phyloP scores from a whole-genome alignment of 495 filamentous ascomycete species.

The Neurospora sp. region DNA sequence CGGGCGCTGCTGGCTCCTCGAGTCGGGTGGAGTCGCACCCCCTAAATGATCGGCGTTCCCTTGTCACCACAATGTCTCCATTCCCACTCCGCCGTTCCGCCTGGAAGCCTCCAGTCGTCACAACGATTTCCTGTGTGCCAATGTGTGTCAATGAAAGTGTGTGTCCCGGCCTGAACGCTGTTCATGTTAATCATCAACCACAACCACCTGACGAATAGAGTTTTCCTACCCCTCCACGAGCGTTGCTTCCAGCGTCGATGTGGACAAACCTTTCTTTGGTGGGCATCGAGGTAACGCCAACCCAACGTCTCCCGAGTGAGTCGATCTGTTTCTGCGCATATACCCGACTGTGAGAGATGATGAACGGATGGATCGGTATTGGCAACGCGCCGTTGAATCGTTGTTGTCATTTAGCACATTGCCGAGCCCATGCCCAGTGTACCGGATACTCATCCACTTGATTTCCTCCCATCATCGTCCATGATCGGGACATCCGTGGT shows the following conservation, averaged over 20 bases:
- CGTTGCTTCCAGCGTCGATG: slow-evolving; percentile 8
- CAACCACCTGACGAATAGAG: slow-evolving; percentile 27
- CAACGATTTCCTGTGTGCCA: not conserved
- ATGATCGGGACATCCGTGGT: not conserved
- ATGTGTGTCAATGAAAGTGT: not conserved
- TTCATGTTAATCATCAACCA: slow-evolving; percentile 9
- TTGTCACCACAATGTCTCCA: not conserved
- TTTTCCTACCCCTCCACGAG: slow-evolving; percentile 30
- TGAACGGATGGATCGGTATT: not conserved
- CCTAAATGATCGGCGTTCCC: slow-evolving; percentile 12
- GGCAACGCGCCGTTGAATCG: not conserved
- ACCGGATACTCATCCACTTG: not conserved
- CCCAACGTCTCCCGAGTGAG: not conserved
- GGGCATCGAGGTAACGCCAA: not conserved
- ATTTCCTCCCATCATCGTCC: not conserved
- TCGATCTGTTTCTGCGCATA: not conserved
- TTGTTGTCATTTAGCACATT: not conserved
- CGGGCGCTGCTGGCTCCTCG: not conserved
- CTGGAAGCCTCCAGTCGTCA: slow-evolving; percentile 1
- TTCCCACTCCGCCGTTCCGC: slow-evolving; percentile 1
- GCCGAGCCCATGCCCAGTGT: not conserved
- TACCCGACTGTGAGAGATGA: not conserved
- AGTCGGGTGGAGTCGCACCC: not conserved
- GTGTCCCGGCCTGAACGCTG: not conserved
- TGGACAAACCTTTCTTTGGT: slow-evolving; percentile 2